A percentile compares a stretch with the other conserved stretches of the same genome.
phyloP scores from a whole-genome alignment of 1,139 yeast genomes.

The Lodderomyces theae region DNA sequence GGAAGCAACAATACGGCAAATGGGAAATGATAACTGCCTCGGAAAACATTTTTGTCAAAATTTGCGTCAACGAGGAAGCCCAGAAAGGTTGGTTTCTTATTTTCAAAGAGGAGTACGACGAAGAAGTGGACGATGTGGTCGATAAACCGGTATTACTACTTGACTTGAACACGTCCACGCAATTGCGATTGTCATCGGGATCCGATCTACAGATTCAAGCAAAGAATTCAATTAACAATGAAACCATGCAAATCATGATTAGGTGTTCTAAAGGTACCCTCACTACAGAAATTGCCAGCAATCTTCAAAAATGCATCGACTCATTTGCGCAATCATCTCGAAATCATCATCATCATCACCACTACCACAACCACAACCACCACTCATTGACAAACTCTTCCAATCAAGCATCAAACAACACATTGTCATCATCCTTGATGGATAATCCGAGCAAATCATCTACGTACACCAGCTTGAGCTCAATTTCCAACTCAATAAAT shows the following conservation, averaged over 20 bases:
- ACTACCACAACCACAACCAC: no score
- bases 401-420: constrained; percentile 26
- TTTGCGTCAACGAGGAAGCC: constrained; percentile 35
- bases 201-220: constrained; percentile 40
- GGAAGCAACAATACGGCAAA: constrained; percentile 44
- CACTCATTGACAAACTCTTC: constrained; percentile 21
- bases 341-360: not conserved
- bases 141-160: constrained; percentile 40
- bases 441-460: constrained; percentile 30
- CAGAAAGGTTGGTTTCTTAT: constrained; percentile 39
- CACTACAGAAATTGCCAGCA: constrained; percentile 24
- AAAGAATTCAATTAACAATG: constrained; percentile 29
- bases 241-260: constrained; percentile 30
- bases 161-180: constrained; percentile 25
- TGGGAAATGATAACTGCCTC: constrained; percentile 46
- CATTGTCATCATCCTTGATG: constrained; percentile 41
- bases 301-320: constrained; percentile 30
- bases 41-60: constrained; percentile 37
- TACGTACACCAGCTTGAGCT: constrained; percentile 34
- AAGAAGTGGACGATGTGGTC: constrained; percentile 26
- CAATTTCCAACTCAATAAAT: constrained; percentile 12
- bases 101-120: constrained; percentile 41
- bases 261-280: constrained; percentile 34
- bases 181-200: constrained; percentile 37
- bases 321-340: constrained; percentile 20